A percentile compares a stretch with the other conserved stretches of the same genome.
Evolutionary conservation across 164 flowering plant species (phyloP).

Genomic region (Litsea cubeba): DNA sequence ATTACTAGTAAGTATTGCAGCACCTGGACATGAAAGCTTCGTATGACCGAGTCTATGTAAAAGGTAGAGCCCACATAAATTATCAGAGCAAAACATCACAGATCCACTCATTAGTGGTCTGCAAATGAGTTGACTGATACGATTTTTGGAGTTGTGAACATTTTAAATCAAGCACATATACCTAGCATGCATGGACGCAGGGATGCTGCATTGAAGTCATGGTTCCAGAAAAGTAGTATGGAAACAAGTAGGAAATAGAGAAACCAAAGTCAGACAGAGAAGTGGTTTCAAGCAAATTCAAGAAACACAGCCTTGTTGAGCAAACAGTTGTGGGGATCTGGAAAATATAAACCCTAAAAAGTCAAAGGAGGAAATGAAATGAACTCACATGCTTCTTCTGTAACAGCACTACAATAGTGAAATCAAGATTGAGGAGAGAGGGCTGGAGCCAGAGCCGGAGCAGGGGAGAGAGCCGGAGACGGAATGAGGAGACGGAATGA

Average conservation of each 20-base stretch:
- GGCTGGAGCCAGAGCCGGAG: too few species aligned
- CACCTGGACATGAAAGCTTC: neutral
- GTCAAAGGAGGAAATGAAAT: too few species aligned
- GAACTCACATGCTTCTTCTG: too few species aligned
- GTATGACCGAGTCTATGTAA: neutral
- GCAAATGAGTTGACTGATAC: neutral
- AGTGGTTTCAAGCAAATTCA: neutral
- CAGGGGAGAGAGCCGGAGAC: too few species aligned
- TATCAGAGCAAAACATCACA: neutral
- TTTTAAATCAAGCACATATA: neutral
- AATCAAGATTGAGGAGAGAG: too few species aligned
- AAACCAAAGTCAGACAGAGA: neutral
- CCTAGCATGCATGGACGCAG: neutral
- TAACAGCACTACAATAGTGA: too few species aligned
- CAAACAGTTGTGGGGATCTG: too few species aligned
- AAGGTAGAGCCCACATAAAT: neutral
- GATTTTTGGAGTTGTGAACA: neutral
- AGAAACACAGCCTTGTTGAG: neutral
- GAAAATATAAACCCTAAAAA: too few species aligned
- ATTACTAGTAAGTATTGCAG: constrained; percentile 26
- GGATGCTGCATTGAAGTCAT: neutral
- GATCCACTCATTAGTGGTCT: neutral
- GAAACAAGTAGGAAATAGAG: neutral
- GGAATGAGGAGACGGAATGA: too few species aligned
- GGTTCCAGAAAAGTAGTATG: neutral